Base-by-base conservation (phyloP, 2,329 filamentous ascomycete species). In the Colletotrichum tanaceti region DNA sequence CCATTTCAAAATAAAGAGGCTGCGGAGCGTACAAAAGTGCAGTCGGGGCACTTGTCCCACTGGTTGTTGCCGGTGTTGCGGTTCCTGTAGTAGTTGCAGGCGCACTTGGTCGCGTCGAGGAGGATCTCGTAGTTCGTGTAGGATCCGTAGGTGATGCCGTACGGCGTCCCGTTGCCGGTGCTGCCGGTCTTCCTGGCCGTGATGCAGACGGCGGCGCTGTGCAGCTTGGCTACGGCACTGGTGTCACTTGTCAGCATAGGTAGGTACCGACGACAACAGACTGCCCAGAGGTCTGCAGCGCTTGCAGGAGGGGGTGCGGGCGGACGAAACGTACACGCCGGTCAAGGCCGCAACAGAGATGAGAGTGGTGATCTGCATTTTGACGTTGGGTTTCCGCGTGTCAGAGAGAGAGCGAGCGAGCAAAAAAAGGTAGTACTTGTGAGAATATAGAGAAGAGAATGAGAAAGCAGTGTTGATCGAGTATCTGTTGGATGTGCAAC, bases 1-100 rank as follows among this genome's bases (percentile, higher is more conserved):
- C 1, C 6, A 18, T 3, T 5, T 14, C 0, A 1, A 1, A 22
- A 13, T 0, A 1, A 4, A 10, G 13, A 5, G 0, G 2, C 11
- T 41, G 32, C 3, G 5, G 18, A 5, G 38, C 63, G 32, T 22
- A 66, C 69, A 16, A 59, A 72, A 0, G 11, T 52, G 58, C 71
- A 72, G 52, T 72, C 70, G 14, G 70, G 64, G 57, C 71, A 72
- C 11, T 44, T 61, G 38, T 72, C 70, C 71, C 71, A 72, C 13
- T 69, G 60, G 4, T 72, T 68, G 63, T 54, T 63, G 32, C 71
- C 70, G 4, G 65, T 72, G 47, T 71, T 71, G 46, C 71, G 71
- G 16, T 35, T n/a, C 20, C 39, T 71, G 58, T 72, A 72, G 38
- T 54, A 38, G 32, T 46, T 28, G 60, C 71, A 72, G 46, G 71